These are phyloP conservation scores for Trametes villosa DNA, from an alignment of 768 basidiomycete species.

Conservation along the genomic window DNA sequence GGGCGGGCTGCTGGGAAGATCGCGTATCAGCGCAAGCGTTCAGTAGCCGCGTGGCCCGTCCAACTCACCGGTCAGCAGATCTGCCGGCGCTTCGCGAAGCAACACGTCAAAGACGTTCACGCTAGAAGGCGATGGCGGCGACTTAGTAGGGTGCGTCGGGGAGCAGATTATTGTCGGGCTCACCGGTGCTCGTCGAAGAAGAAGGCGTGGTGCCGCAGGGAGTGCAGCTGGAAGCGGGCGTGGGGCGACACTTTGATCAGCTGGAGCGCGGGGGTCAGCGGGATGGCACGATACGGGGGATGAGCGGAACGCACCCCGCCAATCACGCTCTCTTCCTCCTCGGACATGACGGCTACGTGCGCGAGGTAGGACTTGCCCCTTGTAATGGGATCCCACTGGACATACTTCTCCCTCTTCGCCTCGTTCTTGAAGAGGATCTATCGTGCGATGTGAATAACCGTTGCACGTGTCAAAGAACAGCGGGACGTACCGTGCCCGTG, in stretches of 20 bases:
- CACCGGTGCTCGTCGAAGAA: conserved; percentile 28
- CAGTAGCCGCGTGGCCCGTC: conserved; percentile 20
- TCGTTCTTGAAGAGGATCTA: conserved; percentile 24
- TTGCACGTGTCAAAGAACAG: neutral
- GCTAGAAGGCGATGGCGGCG: conserved; percentile 4
- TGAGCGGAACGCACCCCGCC: conserved; percentile 20
- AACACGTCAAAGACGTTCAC: conserved; percentile 18
- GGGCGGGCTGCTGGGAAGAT: conserved; percentile 1
- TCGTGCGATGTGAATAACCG: neutral
- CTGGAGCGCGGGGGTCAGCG: conserved; percentile 7
- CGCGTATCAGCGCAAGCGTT: conserved; percentile 4
- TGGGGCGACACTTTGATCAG: conserved; percentile 18
- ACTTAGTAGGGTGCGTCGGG: conserved; percentile 1
- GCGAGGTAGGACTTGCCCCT: conserved; percentile 20
- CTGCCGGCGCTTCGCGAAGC: conserved; percentile 12
- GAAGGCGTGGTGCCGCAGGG: conserved; percentile 25
- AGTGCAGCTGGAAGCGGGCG: conserved; percentile 17
- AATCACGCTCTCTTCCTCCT: conserved; percentile 24
- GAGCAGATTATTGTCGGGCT: neutral
- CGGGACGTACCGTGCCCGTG: conserved; percentile 33
- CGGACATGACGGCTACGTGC: conserved; percentile 10
- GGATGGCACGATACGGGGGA: neutral
- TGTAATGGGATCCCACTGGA: conserved; percentile 20
- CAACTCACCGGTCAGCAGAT: conserved; percentile 19
- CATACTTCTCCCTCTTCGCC: conserved; percentile 12